These are phyloP conservation scores for Colletotrichum lini DNA, from an alignment of 2,329 filamentous ascomycete genomes.

Conservation along the genomic window DNA sequence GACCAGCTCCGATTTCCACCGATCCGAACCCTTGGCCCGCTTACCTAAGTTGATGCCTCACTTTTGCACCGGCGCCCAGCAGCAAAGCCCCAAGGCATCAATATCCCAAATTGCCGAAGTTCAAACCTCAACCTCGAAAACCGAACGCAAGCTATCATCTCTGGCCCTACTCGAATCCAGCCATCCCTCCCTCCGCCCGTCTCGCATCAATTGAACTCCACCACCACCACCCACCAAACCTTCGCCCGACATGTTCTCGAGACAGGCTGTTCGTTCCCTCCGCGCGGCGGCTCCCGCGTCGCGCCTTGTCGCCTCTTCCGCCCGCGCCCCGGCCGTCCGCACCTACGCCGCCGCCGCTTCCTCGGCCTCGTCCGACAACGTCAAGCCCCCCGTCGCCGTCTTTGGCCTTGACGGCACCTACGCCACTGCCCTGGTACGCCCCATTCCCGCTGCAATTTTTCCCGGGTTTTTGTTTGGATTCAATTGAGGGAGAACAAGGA, in stretches of 20 bases:
- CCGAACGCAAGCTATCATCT: constrained; percentile 41
- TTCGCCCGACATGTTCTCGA: constrained; percentile 68
- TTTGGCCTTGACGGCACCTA: constrained; percentile 99
- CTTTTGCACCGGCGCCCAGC: constrained; percentile 1
- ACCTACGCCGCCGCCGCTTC: constrained; percentile 79
- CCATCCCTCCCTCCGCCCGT: constrained; percentile 44
- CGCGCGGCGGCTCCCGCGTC: constrained; percentile 70
- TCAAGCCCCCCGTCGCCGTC: constrained; percentile 89
- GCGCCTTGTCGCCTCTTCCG: constrained; percentile 69
- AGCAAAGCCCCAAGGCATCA: constrained; percentile 53
- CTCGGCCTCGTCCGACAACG: constrained; percentile 72
- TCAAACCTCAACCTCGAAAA: constrained; percentile 53
- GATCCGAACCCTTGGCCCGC: constrained; percentile 24
- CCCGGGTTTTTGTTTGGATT: constrained; percentile 29
- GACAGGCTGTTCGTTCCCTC: constrained; percentile 70
- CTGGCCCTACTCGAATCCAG: constrained; percentile 34
- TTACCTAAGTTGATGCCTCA: constrained; percentile 55
- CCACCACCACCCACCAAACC: constrained; percentile 43
- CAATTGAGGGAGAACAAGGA: constrained; percentile 44
- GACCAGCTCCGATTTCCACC: constrained; percentile 40
- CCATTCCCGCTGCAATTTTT: not conserved
- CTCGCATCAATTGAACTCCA: constrained; percentile 37
- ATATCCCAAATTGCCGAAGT: constrained; percentile 60
- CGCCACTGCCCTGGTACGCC: constrained; percentile 94
- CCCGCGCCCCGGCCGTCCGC: constrained; percentile 71